A percentile compares a stretch with the other conserved stretches of the same genome.
phyloP scores from a whole-genome alignment of 495 filamentous ascomycete genomes.

The Penicillium angulare region DNA sequence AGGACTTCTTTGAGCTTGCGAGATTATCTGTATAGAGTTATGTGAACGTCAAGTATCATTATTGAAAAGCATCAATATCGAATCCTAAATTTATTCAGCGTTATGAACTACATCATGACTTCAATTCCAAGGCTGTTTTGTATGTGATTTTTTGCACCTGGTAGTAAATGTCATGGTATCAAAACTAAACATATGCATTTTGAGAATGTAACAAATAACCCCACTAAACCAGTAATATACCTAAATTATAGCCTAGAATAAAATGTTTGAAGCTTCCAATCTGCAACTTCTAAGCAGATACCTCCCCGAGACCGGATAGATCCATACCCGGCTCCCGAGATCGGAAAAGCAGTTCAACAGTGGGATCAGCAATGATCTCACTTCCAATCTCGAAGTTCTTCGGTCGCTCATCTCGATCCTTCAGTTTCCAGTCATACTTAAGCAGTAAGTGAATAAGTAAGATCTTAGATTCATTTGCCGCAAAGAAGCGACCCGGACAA shows the following conservation, averaged over 20 bases:
- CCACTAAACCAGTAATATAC: no score
- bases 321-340: slow-evolving; percentile 29
- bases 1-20: neutral
- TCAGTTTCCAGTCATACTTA: slow-evolving; percentile 55
- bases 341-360: slow-evolving; percentile 30
- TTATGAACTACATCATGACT: no score
- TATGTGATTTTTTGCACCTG: no score
- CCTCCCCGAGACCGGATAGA: slow-evolving; percentile 5
- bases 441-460: slow-evolving; percentile 43
- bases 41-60: no score
- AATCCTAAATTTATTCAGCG: no score
- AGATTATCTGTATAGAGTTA: neutral
- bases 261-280: no score
- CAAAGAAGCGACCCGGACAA: slow-evolving; percentile 56
- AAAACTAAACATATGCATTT: no score
- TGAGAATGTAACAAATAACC: no score
- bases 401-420: slow-evolving; percentile 19
- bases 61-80: no score
- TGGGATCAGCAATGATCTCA: slow-evolving; percentile 29
- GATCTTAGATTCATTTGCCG: slow-evolving; percentile 49
- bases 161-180: no score
- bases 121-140: no score
- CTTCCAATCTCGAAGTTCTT: slow-evolving; percentile 24
- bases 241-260: no score
- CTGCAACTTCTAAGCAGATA: neutral